Evolutionary conservation across 164 flowering plant species (phyloP).

Genomic region (Magnolia changhungtana): DNA sequence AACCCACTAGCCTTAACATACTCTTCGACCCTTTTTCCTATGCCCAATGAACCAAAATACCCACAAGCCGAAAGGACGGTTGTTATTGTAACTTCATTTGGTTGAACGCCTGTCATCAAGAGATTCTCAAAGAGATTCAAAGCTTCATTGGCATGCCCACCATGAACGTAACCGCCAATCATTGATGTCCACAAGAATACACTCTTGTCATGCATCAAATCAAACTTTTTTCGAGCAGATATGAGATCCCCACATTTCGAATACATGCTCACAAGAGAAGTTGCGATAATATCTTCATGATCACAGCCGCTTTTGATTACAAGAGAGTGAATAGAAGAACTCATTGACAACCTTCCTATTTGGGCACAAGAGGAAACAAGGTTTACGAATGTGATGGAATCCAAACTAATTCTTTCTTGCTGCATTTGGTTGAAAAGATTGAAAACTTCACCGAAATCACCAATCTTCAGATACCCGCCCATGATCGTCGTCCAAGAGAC

Average conservation of each 20-base stretch:
- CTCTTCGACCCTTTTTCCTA: conserved; percentile 29
- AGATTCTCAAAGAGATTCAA: conserved; percentile 24
- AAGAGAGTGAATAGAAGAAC: conserved; percentile 30
- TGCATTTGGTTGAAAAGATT: conserved; percentile 26
- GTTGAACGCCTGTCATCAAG: conserved; percentile 19
- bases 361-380: conserved; percentile 21
- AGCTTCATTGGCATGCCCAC: conserved; percentile 33
- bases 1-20: conserved; percentile 25
- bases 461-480: conserved; percentile 22
- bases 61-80: conserved; percentile 39
- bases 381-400: conserved; percentile 22
- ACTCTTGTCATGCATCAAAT: conserved; percentile 21
- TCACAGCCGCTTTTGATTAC: conserved; percentile 28
- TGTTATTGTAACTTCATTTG: conserved; percentile 31
- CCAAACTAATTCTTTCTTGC: conserved; percentile 7
- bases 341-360: conserved; percentile 16
- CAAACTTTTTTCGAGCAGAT: conserved; percentile 27
- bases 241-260: conserved; percentile 28
- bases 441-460: conserved; percentile 23
- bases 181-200: conserved; percentile 38
- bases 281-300: conserved; percentile 19
- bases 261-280: conserved; percentile 30
- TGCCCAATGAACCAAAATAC: conserved; percentile 35
- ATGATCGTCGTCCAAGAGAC: conserved; percentile 41
- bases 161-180: conserved; percentile 35